A percentile compares a stretch with the other conserved stretches of the same genome.
Conservation (phyloP, 2,329 filamentous ascomycete genomes). For the Penicillium nordicum region DNA sequence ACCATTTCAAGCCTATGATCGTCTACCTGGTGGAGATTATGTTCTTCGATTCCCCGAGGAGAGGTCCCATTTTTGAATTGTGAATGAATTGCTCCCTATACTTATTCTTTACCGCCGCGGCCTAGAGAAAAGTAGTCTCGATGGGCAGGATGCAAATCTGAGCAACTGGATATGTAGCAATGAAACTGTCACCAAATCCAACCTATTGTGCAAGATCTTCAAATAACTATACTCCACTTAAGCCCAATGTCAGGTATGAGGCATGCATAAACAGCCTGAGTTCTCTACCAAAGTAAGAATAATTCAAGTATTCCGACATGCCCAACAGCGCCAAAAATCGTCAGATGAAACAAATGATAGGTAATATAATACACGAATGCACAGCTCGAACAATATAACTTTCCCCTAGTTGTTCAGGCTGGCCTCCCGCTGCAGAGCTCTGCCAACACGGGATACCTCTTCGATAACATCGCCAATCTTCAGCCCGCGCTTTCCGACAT, state of each 20-base stretch:
- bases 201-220: background rate
- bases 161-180: background rate
- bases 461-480: conserved; percentile 82
- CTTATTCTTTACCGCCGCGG: background rate
- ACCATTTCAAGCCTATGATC: conserved; percentile 18
- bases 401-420: conserved; percentile 57
- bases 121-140: background rate
- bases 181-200: background rate
- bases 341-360: conserved; percentile 7
- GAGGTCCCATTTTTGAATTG: background rate
- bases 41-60: background rate
- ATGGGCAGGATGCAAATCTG: background rate
- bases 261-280: background rate
- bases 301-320: background rate
- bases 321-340: conserved; percentile 7
- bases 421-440: conserved; percentile 74
- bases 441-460: conserved; percentile 86
- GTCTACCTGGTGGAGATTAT: background rate
- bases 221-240: background rate
- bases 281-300: background rate
- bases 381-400: conserved; percentile 7
- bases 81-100: background rate
- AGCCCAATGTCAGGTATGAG: background rate
- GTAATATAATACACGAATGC: conserved; percentile 17
- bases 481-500: conserved; percentile 72